phyloP scores from a whole-genome alignment of 2,329 filamentous ascomycete species.

The Colletotrichum phormii region DNA sequence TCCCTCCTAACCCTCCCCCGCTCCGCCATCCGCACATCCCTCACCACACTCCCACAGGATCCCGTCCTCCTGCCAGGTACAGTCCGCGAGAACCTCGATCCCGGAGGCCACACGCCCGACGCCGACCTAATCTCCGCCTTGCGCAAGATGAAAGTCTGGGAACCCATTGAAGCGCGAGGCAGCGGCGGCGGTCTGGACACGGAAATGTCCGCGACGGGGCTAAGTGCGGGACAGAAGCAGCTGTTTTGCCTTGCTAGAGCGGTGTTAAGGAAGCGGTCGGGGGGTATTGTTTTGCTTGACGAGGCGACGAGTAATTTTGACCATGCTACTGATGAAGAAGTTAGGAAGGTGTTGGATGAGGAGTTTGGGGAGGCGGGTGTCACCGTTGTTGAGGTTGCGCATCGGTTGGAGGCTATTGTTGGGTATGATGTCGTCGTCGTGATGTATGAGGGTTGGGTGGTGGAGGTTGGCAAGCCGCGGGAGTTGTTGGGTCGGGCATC shows the following conservation, averaged over 20 bases:
- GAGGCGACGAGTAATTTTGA: constrained; percentile 49
- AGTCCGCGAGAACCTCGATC: constrained; percentile 61
- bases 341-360: constrained; percentile 39
- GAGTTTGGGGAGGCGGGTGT: constrained; percentile 37
- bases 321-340: constrained; percentile 41
- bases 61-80: constrained; percentile 57
- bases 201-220: constrained; percentile 44
- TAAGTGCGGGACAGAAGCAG: constrained; percentile 60
- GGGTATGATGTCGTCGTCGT: constrained; percentile 45
- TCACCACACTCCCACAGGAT: constrained; percentile 62
- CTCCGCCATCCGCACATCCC: constrained; percentile 53
- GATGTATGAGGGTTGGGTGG: constrained; percentile 42
- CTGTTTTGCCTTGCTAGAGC: constrained; percentile 61
- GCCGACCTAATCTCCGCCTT: constrained; percentile 55
- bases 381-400: constrained; percentile 46
- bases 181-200: constrained; percentile 48
- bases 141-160: constrained; percentile 55
- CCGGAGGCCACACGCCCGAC: constrained; percentile 46
- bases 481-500: constrained; percentile 39
- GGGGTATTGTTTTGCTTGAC: constrained; percentile 47
- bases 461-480: constrained; percentile 42
- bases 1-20: constrained; percentile 55
- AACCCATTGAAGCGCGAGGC: constrained; percentile 47
- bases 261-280: constrained; percentile 45
- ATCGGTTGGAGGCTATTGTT: constrained; percentile 43